Evolutionary conservation across 1,284 basidiomycete genomes (phyloP).

Genomic region (Somion occarium): DNA sequence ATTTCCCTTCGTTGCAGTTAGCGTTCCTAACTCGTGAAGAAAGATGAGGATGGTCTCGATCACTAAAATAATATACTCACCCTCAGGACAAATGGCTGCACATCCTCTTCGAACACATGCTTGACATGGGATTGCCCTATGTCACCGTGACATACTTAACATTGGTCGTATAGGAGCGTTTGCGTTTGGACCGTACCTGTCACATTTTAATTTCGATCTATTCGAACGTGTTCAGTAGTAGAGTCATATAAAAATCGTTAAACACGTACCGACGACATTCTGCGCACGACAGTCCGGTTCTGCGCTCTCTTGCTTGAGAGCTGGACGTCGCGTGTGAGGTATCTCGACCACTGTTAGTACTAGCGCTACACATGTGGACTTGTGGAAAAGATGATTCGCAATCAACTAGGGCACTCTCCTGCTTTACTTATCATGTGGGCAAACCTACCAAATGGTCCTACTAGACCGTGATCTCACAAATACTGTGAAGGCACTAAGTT

Average conservation of each 20-base stretch:
- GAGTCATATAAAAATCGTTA: background rate
- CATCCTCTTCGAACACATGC: conserved; percentile 51
- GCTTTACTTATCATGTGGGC: too few relatives aligned
- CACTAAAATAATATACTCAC: conserved; percentile 22
- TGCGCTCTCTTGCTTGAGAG: conserved; percentile 12
- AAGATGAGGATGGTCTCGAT: background rate
- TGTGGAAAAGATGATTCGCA: too few relatives aligned
- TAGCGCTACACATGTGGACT: background rate
- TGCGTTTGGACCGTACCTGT: conserved; percentile 32
- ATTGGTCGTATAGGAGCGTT: conserved; percentile 1
- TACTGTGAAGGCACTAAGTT: background rate
- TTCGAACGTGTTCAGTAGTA: background rate
- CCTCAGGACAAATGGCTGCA: conserved; percentile 47
- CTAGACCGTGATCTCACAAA: background rate
- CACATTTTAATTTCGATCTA: conserved; percentile 52
- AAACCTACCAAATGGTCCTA: background rate
- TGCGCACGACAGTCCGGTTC: conserved; percentile 38
- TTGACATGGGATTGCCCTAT: conserved; percentile 45
- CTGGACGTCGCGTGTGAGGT: too few relatives aligned
- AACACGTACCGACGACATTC: conserved; percentile 43
- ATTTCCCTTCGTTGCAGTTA: conserved; percentile 51
- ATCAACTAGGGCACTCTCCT: too few relatives aligned
- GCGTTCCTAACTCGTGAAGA: conserved; percentile 32
- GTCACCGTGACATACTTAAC: background rate
- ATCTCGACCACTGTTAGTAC: background rate